Evolutionary conservation across 139 green algal species (phyloP).

Genomic region (Pleodorina starrii): DNA sequence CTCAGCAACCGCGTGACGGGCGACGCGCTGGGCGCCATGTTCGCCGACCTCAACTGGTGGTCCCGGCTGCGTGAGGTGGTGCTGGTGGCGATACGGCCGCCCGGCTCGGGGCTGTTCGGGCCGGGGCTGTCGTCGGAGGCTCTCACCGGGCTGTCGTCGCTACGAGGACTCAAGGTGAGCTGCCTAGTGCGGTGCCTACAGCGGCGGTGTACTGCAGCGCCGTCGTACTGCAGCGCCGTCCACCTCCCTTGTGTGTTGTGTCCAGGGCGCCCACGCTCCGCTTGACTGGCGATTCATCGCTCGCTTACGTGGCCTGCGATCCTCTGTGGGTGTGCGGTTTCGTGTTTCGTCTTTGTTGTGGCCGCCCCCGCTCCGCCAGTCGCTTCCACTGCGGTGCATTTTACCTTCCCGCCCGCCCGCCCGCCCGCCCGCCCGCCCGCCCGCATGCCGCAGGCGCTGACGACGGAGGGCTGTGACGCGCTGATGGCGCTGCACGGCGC

Average conservation of each 20-base stretch:
- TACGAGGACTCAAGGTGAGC: conserved; percentile 1
- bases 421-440: too few species aligned
- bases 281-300: too few species aligned
- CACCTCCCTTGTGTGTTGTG: too few species aligned
- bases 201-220: too few species aligned
- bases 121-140: not conserved
- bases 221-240: too few species aligned
- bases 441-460: conserved; percentile 8
- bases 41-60: conserved; percentile 23
- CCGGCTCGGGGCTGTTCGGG: not conserved
- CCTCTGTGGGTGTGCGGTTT: too few species aligned
- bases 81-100: conserved; percentile 18
- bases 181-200: too few species aligned
- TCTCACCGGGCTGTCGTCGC: not conserved
- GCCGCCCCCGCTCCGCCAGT: too few species aligned
- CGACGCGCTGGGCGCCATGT: not conserved
- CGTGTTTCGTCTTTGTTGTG: too few species aligned
- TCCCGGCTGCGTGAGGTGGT: conserved; percentile 12
- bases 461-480: conserved; percentile 9
- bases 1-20: not conserved
- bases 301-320: too few species aligned
- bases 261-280: too few species aligned
- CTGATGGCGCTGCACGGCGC: not conserved
- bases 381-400: not conserved
- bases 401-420: not conserved